phyloP scores from a whole-genome alignment of 2,329 filamentous ascomycete species.

The Alternaria rosae region DNA sequence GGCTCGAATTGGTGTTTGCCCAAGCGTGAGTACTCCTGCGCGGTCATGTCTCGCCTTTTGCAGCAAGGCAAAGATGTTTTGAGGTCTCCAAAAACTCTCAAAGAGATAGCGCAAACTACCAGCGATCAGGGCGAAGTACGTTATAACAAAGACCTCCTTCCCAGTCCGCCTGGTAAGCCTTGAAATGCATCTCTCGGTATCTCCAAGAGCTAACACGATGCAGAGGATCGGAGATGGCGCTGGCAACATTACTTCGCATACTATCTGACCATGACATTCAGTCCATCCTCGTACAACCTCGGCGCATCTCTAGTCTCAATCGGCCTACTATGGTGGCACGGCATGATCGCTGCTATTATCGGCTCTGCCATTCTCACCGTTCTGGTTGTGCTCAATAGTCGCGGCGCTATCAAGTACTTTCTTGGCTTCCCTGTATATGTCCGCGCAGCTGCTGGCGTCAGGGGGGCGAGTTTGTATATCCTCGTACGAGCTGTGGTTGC shows the following conservation, averaged over 20 bases:
- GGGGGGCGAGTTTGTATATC: conserved; percentile 29
- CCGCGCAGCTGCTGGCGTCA: conserved; percentile 25
- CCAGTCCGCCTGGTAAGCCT: conserved; percentile 22
- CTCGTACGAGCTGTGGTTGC: conserved; percentile 26
- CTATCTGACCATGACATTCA: conserved; percentile 29
- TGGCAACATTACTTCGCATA: conserved; percentile 34
- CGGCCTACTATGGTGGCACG: conserved; percentile 29
- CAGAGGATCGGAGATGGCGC: conserved; percentile 26
- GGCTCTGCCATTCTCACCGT: conserved; percentile 25
- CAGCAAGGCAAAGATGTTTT: conserved; percentile 20
- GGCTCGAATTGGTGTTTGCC: neutral
- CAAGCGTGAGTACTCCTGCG: neutral
- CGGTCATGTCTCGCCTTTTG: conserved; percentile 19
- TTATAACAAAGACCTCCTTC: conserved; percentile 28
- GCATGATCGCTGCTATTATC: conserved; percentile 27
- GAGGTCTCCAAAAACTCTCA: conserved; percentile 40
- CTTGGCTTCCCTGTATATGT: conserved; percentile 29
- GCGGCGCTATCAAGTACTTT: conserved; percentile 30
- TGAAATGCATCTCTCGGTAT: neutral
- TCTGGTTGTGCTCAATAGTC: conserved; percentile 26
- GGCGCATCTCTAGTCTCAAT: conserved; percentile 28
- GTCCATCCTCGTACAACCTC: conserved; percentile 27
- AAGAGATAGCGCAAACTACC: conserved; percentile 12
- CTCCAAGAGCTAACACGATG: neutral
- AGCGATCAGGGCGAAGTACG: conserved; percentile 15